Base-by-base conservation (phyloP, 495 filamentous ascomycete genomes). In the Xylaria castorea region DNA sequence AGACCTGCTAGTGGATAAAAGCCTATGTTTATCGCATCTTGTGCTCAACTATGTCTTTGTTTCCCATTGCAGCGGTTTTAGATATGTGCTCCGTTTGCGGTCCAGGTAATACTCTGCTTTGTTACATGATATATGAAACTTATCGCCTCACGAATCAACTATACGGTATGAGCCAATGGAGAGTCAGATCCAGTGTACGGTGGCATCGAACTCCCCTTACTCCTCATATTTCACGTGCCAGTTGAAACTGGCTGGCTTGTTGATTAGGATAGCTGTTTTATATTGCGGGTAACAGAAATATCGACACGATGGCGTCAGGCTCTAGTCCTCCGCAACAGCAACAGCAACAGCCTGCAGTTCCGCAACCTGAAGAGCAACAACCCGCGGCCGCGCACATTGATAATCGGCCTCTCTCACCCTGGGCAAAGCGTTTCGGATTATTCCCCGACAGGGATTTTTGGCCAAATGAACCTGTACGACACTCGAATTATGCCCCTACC, bases 11-110 rank as follows among this genome's bases (percentile, higher is more conserved):
- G n/a, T n/a, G 46, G 38, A 42, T 12, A 42, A n/a, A n/a, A 57
- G 51, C 51, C 25, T 57, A 30, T 57, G 57, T 58, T 58, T 58
- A 55, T 40, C 32, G 46, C 20, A 34, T 27, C 32, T 5, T 2
- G 6, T 32, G 36, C 51, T 70, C 12, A 12, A 38, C n/a, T 25
- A 2, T 44, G 58, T 64, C 58, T 71, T 71, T 64, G 58, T 71
- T 36, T 12, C 55, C 11, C 14, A 7, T 5, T 14, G 57, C 30
- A 62, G 40, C 44, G 55, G 30, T 36, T 38, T 16, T 50, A 25
- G 11, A 53, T 53, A 48, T 30, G 30, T 16, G 58, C 44, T 50
- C 68, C 58, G 68, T 71, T 71, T 71, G 18, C 68, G 14, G 68
- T 46, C 4, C 20, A 20, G 46, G 44, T 9, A 22, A 11, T 38